These are phyloP conservation scores for Penicillium corylophilum DNA, from an alignment of 2,329 filamentous ascomycete genomes.

Conservation along the genomic window DNA sequence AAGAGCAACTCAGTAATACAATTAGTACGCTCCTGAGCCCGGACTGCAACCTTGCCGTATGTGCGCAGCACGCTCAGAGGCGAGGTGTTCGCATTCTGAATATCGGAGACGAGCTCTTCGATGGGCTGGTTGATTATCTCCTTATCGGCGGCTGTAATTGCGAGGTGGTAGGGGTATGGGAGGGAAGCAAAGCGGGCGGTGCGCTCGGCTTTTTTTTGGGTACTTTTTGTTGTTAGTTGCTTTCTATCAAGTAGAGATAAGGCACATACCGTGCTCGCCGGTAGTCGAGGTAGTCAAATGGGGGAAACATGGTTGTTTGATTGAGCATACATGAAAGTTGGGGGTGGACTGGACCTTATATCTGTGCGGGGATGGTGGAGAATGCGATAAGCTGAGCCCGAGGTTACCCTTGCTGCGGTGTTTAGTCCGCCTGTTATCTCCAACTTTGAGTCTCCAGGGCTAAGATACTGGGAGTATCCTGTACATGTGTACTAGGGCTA, in stretches of 20 bases:
- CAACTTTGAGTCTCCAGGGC: background rate
- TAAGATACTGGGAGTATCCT: background rate
- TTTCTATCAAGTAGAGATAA: background rate
- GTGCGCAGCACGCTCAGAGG: constrained; percentile 75
- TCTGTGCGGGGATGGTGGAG: constrained; percentile 24
- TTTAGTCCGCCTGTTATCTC: constrained; percentile 10
- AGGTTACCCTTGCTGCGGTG: constrained; percentile 10
- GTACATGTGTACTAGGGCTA: background rate
- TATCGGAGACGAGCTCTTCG: constrained; percentile 71
- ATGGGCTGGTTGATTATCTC: constrained; percentile 72
- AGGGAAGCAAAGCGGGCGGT: constrained; percentile 67
- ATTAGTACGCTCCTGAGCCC: constrained; percentile 83
- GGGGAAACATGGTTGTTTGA: constrained; percentile 46
- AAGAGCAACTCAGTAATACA: constrained; percentile 87
- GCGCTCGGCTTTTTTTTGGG: constrained; percentile 77
- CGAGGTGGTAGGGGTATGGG: constrained; percentile 61
- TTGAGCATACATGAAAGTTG: constrained; percentile 1
- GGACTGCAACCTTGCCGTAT: constrained; percentile 82
- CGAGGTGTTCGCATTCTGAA: constrained; percentile 66
- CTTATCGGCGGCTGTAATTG: constrained; percentile 64
- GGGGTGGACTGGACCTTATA: constrained; percentile 13
- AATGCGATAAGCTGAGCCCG: constrained; percentile 15
- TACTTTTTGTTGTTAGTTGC: constrained; percentile 49
- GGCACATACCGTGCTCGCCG: constrained; percentile 64
- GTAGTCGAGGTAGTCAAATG: constrained; percentile 69